A percentile compares a stretch with the other conserved stretches of the same genome.
These are phyloP conservation scores for Jaltomata sinuosa DNA, from an alignment of 257 asterid species.

Conservation along the genomic window DNA sequence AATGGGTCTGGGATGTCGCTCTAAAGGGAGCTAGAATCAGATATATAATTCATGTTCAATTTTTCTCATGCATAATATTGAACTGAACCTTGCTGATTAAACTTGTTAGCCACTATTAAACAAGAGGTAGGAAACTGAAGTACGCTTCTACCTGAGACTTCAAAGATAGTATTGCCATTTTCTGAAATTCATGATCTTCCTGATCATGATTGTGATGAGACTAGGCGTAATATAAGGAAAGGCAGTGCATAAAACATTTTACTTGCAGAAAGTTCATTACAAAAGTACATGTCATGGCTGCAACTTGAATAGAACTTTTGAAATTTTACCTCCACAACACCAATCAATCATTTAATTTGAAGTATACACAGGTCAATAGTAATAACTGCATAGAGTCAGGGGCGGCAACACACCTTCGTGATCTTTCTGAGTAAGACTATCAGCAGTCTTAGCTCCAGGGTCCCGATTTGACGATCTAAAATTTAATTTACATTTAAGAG, in stretches of 20 bases:
- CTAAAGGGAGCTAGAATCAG: background rate
- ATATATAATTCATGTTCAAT: background rate
- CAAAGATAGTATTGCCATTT: background rate
- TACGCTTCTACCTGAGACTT: background rate
- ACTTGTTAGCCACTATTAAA: background rate
- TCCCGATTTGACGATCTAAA: constrained; percentile 80
- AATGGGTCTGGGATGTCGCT: background rate
- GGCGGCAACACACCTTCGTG: constrained; percentile 48
- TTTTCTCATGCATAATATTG: background rate
- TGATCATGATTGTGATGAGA: background rate
- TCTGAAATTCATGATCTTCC: background rate
- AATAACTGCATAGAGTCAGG: background rate
- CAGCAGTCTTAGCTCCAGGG: constrained; percentile 79
- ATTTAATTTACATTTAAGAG: background rate
- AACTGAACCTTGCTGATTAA: background rate
- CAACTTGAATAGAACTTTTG: background rate
- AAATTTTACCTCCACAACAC: background rate
- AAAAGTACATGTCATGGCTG: background rate
- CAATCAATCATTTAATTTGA: background rate
- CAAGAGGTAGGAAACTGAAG: background rate
- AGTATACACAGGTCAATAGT: background rate
- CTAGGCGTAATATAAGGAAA: background rate
- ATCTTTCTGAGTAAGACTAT: constrained; percentile 64
- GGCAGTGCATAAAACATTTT: background rate
- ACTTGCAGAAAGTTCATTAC: background rate